These are phyloP conservation scores for Aspergillus sp. DNA, from an alignment of 2,329 filamentous ascomycete genomes.

Conservation along the genomic window DNA sequence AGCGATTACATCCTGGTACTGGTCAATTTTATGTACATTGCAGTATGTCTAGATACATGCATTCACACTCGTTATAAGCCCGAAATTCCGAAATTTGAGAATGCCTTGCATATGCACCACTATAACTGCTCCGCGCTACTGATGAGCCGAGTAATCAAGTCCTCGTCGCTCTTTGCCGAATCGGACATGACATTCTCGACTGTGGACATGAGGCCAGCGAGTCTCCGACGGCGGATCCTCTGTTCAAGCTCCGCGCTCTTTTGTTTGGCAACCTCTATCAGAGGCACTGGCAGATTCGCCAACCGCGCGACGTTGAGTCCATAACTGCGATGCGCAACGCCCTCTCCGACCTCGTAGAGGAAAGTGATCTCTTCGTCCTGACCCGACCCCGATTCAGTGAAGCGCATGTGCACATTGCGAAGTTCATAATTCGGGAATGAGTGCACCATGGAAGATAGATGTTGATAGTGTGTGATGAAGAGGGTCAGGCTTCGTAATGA, in stretches of 20 bases:
- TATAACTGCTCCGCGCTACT: constrained; percentile 33
- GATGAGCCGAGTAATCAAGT: constrained; percentile 29
- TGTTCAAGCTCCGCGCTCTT: constrained; percentile 81
- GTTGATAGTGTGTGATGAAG: constrained; percentile 98
- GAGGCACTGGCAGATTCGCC: constrained; percentile 71
- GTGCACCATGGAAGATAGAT: constrained; percentile 69
- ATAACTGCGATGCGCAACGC: constrained; percentile 90
- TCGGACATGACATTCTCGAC: constrained; percentile 28
- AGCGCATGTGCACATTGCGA: constrained; percentile 92
- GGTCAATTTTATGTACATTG: not conserved
- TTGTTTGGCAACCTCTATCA: constrained; percentile 74
- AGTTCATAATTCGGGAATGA: constrained; percentile 65
- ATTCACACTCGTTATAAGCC: not conserved
- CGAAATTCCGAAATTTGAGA: not conserved
- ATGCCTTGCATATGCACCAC: not conserved
- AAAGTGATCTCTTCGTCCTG: constrained; percentile 83
- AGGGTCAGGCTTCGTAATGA: constrained; percentile 75
- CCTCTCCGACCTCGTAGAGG: constrained; percentile 85
- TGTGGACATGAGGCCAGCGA: constrained; percentile 42
- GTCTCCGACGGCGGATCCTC: constrained; percentile 61
- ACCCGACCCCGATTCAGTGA: constrained; percentile 56
- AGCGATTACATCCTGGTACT: no score
- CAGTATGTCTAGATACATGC: not conserved
- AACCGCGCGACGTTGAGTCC: constrained; percentile 88
- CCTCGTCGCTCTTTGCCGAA: constrained; percentile 14